Percentiles rank a stretch among this genome's conserved stretches.
phyloP scores from a whole-genome alignment of 257 asterid genomes.

The Haberlea rhodopensis region DNA sequence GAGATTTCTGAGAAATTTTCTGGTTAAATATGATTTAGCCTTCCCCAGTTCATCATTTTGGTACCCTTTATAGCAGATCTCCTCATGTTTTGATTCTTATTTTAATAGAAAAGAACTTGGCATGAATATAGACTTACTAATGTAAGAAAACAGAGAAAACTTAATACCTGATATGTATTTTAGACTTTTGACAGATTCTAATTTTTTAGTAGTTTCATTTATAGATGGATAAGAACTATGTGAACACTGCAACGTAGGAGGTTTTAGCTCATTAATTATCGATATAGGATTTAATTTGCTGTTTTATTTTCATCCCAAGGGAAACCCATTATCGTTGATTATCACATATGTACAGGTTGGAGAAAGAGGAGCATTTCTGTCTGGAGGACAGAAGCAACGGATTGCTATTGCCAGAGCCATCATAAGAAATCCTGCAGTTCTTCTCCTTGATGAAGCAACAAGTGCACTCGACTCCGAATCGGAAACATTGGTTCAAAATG shows the following conservation, averaged over 20 bases:
- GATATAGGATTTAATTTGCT: too few relatives aligned
- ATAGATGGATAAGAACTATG: neutral
- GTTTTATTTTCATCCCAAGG: neutral
- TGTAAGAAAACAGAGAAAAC: neutral
- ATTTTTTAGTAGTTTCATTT: neutral
- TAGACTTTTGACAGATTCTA: neutral
- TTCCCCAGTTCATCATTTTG: too few relatives aligned
- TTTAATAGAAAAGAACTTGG: too few relatives aligned
- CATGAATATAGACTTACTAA: neutral
- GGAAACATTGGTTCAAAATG: slow-evolving; percentile 72
- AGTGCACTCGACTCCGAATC: slow-evolving; percentile 94
- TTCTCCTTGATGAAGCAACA: slow-evolving; percentile 90
- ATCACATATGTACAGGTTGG: slow-evolving; percentile 46
- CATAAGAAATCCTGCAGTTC: slow-evolving; percentile 65
- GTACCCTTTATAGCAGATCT: too few relatives aligned
- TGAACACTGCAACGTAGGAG: neutral
- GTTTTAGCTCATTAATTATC: too few relatives aligned
- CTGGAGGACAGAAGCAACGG: slow-evolving; percentile 91
- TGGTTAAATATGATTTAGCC: neutral
- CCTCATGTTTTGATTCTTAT: too few relatives aligned
- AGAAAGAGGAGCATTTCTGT: slow-evolving; percentile 74
- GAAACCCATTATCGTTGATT: neutral
- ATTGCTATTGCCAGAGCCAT: slow-evolving; percentile 90
- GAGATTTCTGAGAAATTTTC: slow-evolving; percentile 8
- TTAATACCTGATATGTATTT: neutral